Evolutionary conservation across 1,284 basidiomycete species (phyloP), one percentile per base, ranked within the genome.

Genomic region (Chalciporus sp.): DNA sequence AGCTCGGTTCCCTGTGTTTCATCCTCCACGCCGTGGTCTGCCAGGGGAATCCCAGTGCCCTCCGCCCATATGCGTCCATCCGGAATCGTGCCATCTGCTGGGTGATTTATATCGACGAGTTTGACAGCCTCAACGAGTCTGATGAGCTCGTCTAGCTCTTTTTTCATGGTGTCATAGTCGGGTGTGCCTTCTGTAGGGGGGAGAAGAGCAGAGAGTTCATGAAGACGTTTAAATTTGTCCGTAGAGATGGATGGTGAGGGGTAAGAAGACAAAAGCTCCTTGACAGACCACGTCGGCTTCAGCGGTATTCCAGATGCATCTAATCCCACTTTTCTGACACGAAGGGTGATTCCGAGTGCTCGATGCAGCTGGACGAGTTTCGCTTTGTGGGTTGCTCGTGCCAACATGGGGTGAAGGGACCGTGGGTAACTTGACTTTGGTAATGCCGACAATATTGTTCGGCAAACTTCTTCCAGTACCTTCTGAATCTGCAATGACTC

Each of bases 111-210:
- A 51, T 86, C 70, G 37, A 85, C 83, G 27, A 88, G 67, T 65
- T 81, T 87, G 49, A 91, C 89, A 6, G 89, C 89, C 64, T 92
- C 89, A 10, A 92, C 88, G 7, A 92, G 74, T 58, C 78, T 81
- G 54, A 91, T 74, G 42, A 92, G 77, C 50, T 85, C 84, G 61
- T 86, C 85, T 58, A 92, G 71, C 56, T 88, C 84, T 28, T 58
- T 56, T 52, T 81, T 83, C 39, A 87, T 69, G 19, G 69, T 64
- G 6, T 65, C 62, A 58, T 84, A 78, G 55, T 83, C 79, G 5
- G 65, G 60, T 0, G 86, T 81, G 40, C 77, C 80, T 56, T 82
- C 74, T 35, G 72, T 64, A 0, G 88, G 90, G 5, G 87, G 82
- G 23, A 79, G 66, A 31, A 92, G 76, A 19, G 89, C 90, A 46